Percentiles rank a stretch among this genome's conserved stretches.
Conservation (phyloP, 306 rosid genomes). For the Luffa acutangula region DNA sequence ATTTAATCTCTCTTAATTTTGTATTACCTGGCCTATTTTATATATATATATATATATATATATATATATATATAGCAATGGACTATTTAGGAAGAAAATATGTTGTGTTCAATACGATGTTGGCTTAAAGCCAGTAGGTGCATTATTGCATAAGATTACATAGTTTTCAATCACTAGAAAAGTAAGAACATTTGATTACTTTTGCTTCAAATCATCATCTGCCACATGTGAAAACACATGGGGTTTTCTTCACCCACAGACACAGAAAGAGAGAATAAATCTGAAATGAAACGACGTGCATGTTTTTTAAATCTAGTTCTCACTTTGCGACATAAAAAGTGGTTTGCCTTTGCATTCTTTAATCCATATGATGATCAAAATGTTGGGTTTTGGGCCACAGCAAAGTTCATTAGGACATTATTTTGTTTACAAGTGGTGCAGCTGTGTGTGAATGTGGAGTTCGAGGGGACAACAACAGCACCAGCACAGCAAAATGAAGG, state of each 20-base stretch:
- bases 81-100: neutral
- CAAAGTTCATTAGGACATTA: neutral
- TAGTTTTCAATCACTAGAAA: neutral
- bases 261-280: neutral
- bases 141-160: neutral
- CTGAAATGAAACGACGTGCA: neutral
- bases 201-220: neutral
- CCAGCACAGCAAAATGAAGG: neutral
- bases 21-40: too few species aligned
- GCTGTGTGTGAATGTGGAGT: neutral
- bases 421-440: neutral
- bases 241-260: neutral
- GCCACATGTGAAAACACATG: neutral
- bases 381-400: neutral
- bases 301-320: neutral
- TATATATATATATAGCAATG: neutral
- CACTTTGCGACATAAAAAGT: neutral
- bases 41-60: neutral
- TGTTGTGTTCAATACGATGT: neutral
- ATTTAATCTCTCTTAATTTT: too few species aligned
- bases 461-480: neutral
- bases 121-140: neutral
- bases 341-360: neutral
- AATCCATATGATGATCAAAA: neutral
- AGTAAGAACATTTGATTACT: neutral